A percentile compares a stretch with the other conserved stretches of the same genome.
Evolutionary conservation across 2,329 filamentous ascomycete genomes (phyloP).

Genomic region (Fusarium sp.): DNA sequence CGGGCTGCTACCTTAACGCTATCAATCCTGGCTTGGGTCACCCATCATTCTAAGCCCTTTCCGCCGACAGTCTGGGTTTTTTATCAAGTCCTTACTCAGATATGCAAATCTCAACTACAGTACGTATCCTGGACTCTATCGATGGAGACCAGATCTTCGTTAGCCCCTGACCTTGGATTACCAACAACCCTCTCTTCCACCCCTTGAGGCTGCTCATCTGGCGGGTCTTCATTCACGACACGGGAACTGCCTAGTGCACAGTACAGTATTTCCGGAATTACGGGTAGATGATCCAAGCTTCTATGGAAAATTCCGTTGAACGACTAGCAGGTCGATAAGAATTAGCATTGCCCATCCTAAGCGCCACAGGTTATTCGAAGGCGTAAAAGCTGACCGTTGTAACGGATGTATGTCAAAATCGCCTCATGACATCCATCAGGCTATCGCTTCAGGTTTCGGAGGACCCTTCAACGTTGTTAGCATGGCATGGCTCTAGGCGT

Average conservation of each 20-base stretch:
- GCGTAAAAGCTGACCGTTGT: background rate
- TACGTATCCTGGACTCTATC: constrained; percentile 33
- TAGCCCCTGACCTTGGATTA: constrained; percentile 8
- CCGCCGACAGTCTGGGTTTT: constrained; percentile 26
- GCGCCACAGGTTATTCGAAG: constrained; percentile 22
- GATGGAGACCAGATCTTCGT: constrained; percentile 41
- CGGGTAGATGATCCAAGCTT: constrained; percentile 7
- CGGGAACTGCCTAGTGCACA: constrained; percentile 3
- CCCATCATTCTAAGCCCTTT: constrained; percentile 38
- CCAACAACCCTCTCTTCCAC: constrained; percentile 6
- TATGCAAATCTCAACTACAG: constrained; percentile 32
- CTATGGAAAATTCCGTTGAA: constrained; percentile 19
- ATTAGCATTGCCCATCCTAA: constrained; percentile 14
- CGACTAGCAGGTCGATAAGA: constrained; percentile 15
- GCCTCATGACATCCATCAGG: background rate
- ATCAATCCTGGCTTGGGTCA: constrained; percentile 32
- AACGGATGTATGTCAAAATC: background rate
- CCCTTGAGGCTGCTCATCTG: constrained; percentile 6
- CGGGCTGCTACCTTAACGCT: constrained; percentile 36
- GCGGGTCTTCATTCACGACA: constrained; percentile 5
- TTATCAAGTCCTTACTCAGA: constrained; percentile 21
- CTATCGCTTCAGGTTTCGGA: constrained; percentile 7
- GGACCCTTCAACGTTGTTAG: constrained; percentile 4
- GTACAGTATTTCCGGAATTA: constrained; percentile 6
- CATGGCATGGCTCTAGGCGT: constrained; percentile 30